Evolutionary conservation across 2,329 filamentous ascomycete species (phyloP), one percentile per base, ranked within the genome.

Genomic region (Curvularia hawaiiensis): DNA sequence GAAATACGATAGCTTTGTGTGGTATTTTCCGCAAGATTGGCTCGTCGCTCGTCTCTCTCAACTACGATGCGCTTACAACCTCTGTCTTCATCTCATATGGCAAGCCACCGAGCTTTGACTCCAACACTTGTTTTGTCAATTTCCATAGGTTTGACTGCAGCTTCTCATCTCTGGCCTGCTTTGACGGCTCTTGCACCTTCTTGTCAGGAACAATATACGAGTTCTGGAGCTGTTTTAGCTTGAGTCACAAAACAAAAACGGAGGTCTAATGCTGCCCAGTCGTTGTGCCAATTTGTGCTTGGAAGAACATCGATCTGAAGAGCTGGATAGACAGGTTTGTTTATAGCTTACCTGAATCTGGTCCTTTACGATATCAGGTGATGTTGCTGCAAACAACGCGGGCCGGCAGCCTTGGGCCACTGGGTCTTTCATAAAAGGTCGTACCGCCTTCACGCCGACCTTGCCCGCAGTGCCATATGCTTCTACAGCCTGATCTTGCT

Each of bases 381-480:
- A 79, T 3, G 81, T 81, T 0, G 79, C 76, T 4, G 81, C 81
- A 62, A 82, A 84, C 30, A 84, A 56, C 12, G 78, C 80, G 2
- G 79, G 62, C 18, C 81, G 71, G 59, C 81, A 83, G 0, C 81
- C 81, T 52, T 80, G 56, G 24, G 79, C 75, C 0, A 83, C 70
- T 0, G 80, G 79, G 59, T 83, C 79, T 56, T 81, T 82, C 79
- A 84, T 77, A 57, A 84, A 79, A 1, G 80, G 81, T 31, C 75
- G 65, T 2, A 78, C 68, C 3, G 70, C 75, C 48, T 72, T 76
- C 10, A 81, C 79, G 2, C 79, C 79, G 33, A 82, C 64, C 54
- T 79, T 80, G 16, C 80, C 80, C 1, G 81, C 58, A 0, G 72
- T 76, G 1, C 81, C 81, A 56, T 85, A 83, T 1, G 80, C 79